A percentile compares a stretch with the other conserved stretches of the same genome.
Evolutionary conservation across 2,329 filamentous ascomycete genomes (phyloP).

Genomic region (Pyrenophora graminea): DNA sequence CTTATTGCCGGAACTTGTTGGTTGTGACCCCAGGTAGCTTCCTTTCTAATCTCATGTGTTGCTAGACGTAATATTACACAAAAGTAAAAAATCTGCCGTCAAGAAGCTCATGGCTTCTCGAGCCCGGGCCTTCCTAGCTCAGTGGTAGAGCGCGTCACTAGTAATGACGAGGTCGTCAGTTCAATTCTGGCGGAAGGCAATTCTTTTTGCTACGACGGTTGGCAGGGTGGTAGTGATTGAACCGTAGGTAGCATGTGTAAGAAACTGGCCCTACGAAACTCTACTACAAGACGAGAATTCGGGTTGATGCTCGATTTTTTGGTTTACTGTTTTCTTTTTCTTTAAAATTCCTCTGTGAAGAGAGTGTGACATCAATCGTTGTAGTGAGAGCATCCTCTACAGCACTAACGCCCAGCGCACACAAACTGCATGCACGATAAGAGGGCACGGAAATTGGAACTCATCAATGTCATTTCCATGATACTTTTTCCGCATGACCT

Average conservation of each 20-base stretch:
- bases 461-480: constrained; percentile 45
- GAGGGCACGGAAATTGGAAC: constrained; percentile 18
- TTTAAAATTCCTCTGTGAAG: no score
- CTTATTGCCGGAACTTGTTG: no score
- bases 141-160: constrained; percentile 19
- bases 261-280: no score
- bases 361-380: no score
- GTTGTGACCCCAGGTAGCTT: no score
- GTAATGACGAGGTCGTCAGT: constrained; percentile 19
- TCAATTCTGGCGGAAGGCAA: constrained; percentile 17
- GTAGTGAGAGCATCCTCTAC: no score
- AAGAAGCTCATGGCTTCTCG: not conserved
- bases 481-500: constrained; percentile 43
- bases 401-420: not conserved
- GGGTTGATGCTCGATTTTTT: no score
- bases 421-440: not conserved
- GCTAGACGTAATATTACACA: not conserved
- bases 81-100: not conserved
- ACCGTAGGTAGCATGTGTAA: no score
- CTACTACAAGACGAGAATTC: no score
- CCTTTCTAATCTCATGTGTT: no score
- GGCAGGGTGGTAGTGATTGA: no score
- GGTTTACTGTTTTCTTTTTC: no score
- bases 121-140: constrained; percentile 13
- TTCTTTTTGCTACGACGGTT: not conserved